phyloP scores from a whole-genome alignment of 768 basidiomycete genomes.

The Mrakia hoshinonis region DNA sequence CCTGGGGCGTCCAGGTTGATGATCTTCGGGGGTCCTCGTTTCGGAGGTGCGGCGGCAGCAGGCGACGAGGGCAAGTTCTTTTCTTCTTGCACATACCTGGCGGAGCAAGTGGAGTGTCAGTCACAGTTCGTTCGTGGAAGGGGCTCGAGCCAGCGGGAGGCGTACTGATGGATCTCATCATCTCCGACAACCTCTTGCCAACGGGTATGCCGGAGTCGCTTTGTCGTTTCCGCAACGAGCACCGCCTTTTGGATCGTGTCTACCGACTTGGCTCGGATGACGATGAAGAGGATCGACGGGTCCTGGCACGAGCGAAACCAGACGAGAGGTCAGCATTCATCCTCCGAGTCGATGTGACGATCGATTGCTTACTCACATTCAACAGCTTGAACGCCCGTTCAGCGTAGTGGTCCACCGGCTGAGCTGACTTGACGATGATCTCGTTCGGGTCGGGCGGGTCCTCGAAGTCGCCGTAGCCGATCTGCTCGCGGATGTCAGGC shows the following conservation, averaged over 20 bases:
- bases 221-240: constrained; percentile 12
- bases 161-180: constrained; percentile 16
- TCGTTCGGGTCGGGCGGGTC: constrained; percentile 28
- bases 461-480: constrained; percentile 20
- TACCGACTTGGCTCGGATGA: constrained; percentile 1
- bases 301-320: constrained; percentile 5
- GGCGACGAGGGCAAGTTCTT: not conserved
- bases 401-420: constrained; percentile 2
- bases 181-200: constrained; percentile 10
- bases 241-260: constrained; percentile 19
- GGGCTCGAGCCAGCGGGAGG: not conserved
- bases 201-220: constrained; percentile 7
- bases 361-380: constrained; percentile 15
- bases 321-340: not conserved
- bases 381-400: constrained; percentile 14
- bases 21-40: not conserved
- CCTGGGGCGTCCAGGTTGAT: constrained; percentile 23
- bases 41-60: not conserved
- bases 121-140: not conserved
- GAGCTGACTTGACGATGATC: constrained; percentile 4
- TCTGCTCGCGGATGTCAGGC: constrained; percentile 6
- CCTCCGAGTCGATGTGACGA: no score
- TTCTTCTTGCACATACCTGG: constrained; percentile 24
- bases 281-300: constrained; percentile 18
- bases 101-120: not conserved